A percentile compares a stretch with the other conserved stretches of the same genome.
Evolutionary conservation across 179 eudicot genomes (phyloP).

Genomic region (Amaranthus tricolor): DNA sequence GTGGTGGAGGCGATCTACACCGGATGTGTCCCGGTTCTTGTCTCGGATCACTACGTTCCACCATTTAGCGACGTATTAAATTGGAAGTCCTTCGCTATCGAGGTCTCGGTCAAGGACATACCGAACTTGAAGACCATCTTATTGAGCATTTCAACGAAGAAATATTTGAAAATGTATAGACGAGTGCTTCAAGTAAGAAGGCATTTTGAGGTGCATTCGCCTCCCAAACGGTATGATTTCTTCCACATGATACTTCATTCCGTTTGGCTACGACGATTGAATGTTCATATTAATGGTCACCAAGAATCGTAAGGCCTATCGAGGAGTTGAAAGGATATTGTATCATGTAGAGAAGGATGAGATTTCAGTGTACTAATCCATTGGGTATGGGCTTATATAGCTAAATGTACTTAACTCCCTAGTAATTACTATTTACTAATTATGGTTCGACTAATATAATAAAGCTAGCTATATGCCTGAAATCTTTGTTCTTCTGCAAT

Average conservation of each 20-base stretch:
- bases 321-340: not conserved
- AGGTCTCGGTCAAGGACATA: constrained; percentile 46
- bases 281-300: constrained; percentile 35
- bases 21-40: constrained; percentile 69
- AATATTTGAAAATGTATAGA: constrained; percentile 58
- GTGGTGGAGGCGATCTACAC: constrained; percentile 68
- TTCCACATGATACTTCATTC: constrained; percentile 83
- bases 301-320: constrained; percentile 18
- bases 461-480: no score
- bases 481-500: no score
- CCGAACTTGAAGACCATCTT: constrained; percentile 56
- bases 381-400: no score
- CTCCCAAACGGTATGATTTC: constrained; percentile 60
- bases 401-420: no score
- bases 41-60: constrained; percentile 52
- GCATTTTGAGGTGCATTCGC: constrained; percentile 69
- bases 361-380: no score
- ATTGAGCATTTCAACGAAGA: constrained; percentile 36
- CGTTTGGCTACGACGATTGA: constrained; percentile 71
- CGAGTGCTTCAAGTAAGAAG: constrained; percentile 46
- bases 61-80: constrained; percentile 74
- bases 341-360: no score
- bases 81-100: constrained; percentile 66
- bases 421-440: no score
- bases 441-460: no score